Evolutionary conservation across 179 eudicot genomes (phyloP), one percentile per base, ranked within the genome.

Genomic region (Camellia oleifera): DNA sequence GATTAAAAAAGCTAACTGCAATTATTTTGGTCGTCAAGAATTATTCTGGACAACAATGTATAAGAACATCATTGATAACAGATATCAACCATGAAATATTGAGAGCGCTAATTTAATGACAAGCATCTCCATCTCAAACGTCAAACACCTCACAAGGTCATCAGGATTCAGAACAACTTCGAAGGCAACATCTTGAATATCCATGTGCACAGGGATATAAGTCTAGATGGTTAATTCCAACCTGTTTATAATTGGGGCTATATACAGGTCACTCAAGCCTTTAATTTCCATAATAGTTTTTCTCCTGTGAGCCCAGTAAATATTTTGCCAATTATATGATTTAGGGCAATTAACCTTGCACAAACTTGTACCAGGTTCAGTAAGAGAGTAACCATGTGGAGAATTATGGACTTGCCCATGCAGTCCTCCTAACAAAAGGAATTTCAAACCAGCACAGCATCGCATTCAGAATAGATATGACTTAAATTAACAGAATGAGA

Each of bases 311-410:
- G n/a, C 56, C 45, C 44, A 26, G 44, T 65, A 26, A 65, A 70
- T 13, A n/a, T 48, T 70, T 50, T 20, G 40, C 44, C 45, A 70
- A 48, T 70, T 72, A 7, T 53, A 57, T 54, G 23, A 13, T 44
- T 40, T 53, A 57, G 3, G 64, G 40, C 64, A 0, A 56, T 23
- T 56, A 32, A 58, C 32, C 66, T 79, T 79, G 42, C 15, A 62
- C 78, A 44, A 79, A 52, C 58, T 42, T 71, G 6, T 79, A 32
- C n/a, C 46, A 8, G 12, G 50, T 67, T 74, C 52, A 18, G 54
- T 54, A 15, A 74, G 46, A 57, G 46, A 74, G 57, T 45, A 48
- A 74, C 46, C 14, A 67, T 52, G 64, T 48, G 48, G 50, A 76
- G 52, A 50, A 62, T 11, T 3, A 57, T 12, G 11, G 11, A 63